Percentiles rank a stretch among this genome's conserved stretches.
Conservation (phyloP, 176 grass and related monocot species). For the Olyra latifolia region DNA sequence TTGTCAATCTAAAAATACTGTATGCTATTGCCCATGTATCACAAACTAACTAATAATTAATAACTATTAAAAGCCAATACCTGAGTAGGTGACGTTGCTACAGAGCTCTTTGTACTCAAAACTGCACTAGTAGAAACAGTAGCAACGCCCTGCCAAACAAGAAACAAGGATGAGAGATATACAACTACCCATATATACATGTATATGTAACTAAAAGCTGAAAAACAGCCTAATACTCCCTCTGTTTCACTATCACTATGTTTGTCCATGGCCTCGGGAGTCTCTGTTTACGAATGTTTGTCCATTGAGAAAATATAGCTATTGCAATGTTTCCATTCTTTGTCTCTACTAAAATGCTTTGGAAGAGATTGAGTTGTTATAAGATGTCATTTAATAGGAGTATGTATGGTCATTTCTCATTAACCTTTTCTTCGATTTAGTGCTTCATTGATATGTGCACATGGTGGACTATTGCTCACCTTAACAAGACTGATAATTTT, state of each 20-base stretch:
- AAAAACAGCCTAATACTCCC: not conserved
- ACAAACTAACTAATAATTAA: slow-evolving; percentile 13
- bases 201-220: not conserved
- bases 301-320: too few relatives aligned
- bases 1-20: not conserved
- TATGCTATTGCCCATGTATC: not conserved
- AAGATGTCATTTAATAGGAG: too few relatives aligned
- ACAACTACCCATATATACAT: not conserved
- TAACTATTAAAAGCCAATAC: slow-evolving; percentile 30
- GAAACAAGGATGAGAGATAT: slow-evolving; percentile 33
- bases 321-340: too few relatives aligned
- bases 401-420: too few relatives aligned
- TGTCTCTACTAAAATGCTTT: too few relatives aligned
- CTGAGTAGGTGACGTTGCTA: slow-evolving; percentile 62
- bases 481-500: not conserved
- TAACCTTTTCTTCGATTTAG: too few relatives aligned
- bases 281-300: too few relatives aligned
- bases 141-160: slow-evolving; percentile 69
- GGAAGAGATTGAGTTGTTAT: too few relatives aligned
- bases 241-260: too few relatives aligned
- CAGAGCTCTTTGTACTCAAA: slow-evolving; percentile 64
- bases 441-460: too few relatives aligned
- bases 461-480: too few relatives aligned
- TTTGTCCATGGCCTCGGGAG: too few relatives aligned
- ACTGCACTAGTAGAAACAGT: slow-evolving; percentile 68